Conservation (phyloP, 768 basidiomycete species). For the Leccinum pellstonianum region DNA sequence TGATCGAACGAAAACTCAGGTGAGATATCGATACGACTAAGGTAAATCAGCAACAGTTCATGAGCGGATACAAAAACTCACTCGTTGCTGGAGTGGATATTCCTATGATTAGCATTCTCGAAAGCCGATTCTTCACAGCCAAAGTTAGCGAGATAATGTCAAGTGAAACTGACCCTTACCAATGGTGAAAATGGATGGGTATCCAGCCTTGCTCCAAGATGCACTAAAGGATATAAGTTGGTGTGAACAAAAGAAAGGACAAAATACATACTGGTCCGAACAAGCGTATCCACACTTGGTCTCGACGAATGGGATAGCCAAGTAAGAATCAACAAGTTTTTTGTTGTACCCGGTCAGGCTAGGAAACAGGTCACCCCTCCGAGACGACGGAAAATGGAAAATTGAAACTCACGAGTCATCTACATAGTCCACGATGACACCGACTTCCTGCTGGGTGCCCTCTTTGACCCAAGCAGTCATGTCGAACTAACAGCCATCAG, state of each 20-base stretch:
- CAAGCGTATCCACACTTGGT: constrained; percentile 94
- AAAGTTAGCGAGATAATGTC: background rate
- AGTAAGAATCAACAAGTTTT: constrained; percentile 68
- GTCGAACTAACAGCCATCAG: constrained; percentile 63
- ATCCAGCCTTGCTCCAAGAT: constrained; percentile 85
- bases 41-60: constrained; percentile 30
- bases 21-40: constrained; percentile 79
- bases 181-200: constrained; percentile 81
- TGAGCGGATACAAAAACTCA: constrained; percentile 46
- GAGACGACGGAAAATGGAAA: constrained; percentile 22
- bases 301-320: constrained; percentile 77
- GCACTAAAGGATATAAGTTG: constrained; percentile 42
- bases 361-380: constrained; percentile 13
- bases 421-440: constrained; percentile 82
- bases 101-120: constrained; percentile 65
- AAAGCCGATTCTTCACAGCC: constrained; percentile 58
- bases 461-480: constrained; percentile 95
- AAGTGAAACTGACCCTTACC: constrained; percentile 28
- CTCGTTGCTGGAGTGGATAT: constrained; percentile 84
- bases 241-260: constrained; percentile 19
- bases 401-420: constrained; percentile 50
- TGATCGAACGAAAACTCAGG: constrained; percentile 88
- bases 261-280: constrained; percentile 76
- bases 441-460: constrained; percentile 75
- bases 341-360: constrained; percentile 83